Evolutionary conservation across 768 basidiomycete genomes (phyloP), one percentile per base, ranked within the genome.

Genomic region (Rhodotorula graminis): DNA sequence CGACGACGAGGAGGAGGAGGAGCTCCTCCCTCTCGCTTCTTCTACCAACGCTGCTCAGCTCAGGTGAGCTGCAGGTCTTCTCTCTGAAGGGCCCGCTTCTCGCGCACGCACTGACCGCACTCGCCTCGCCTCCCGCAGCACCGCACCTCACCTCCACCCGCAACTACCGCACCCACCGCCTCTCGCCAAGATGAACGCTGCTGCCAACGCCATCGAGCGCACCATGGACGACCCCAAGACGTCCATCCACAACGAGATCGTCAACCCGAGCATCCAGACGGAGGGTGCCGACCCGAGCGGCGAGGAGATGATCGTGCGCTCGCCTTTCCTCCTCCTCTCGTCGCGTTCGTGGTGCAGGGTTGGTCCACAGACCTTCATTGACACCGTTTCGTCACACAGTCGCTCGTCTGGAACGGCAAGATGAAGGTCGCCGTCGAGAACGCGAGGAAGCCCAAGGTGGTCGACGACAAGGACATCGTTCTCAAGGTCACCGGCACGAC

Each of bases 401-500:
- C 74, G 10, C 65, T 72, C 42, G 42, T 61, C 16, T 76, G 75
- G 75, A 23, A 65, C 3, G 66, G 63, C 7, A 68, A 70, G 47
- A 69, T 66, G 49, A 62, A 65, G 33, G 59, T 76, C 23, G 8
- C 44, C 25, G 58, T 76, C 42, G 46, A 37, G 7, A 57, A 71
- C 40, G 71, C 73, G n/a, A 56, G 61, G 31, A 73, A 74, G 73
- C 79, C 76, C 15, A 64, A 86, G 68, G 85, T 91, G 77, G 88
- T 86, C 3, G 86, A 90, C 71, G 85, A 87, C n/a, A 85, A 87
- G 77, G 90, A 92, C 75, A 87, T 91, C 64, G 86, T 91, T 66
- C 76, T 91, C 66, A 85, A 86, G 80, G 86, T 90, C 8, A 91
- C 90, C 31, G 90, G 89, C 1, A 87, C 88, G 0, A 91, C 89